Evolutionary conservation across 768 basidiomycete genomes (phyloP).

Genomic region (Suillus alpinus): DNA sequence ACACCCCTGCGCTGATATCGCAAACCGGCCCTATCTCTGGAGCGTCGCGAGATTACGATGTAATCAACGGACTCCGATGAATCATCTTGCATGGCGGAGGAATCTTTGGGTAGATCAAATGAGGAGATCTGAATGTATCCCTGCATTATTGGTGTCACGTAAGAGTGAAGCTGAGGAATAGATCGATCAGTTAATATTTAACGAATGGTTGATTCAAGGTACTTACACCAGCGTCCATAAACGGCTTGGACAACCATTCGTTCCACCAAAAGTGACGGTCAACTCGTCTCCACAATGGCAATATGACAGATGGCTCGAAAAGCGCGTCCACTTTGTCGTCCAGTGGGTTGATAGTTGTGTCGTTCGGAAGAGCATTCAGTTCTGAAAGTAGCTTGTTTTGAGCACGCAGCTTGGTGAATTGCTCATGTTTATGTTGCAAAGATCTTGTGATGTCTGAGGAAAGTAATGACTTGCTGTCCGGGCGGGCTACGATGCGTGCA

Average conservation of each 20-base stretch:
- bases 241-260: slow-evolving; percentile 78
- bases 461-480: slow-evolving; percentile 1
- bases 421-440: slow-evolving; percentile 75
- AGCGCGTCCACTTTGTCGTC: slow-evolving; percentile 48
- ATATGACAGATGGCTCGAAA: slow-evolving; percentile 68
- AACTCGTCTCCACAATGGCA: slow-evolving; percentile 90
- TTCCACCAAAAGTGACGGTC: slow-evolving; percentile 98
- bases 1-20: slow-evolving; percentile 94
- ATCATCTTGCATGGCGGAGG: slow-evolving; percentile 35
- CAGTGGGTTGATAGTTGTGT: slow-evolving; percentile 20
- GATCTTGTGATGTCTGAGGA: slow-evolving; percentile 76
- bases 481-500: slow-evolving; percentile 2
- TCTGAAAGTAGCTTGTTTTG: slow-evolving; percentile 60
- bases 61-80: slow-evolving; percentile 59
- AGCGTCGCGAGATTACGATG: slow-evolving; percentile 79
- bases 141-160: slow-evolving; percentile 89
- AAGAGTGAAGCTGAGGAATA: slow-evolving; percentile 64
- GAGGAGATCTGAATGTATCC: slow-evolving; percentile 81
- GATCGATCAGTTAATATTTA: not conserved
- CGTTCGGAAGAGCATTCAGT: slow-evolving; percentile 49
- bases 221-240: slow-evolving; percentile 83
- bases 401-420: slow-evolving; percentile 51
- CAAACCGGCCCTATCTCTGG: slow-evolving; percentile 86
- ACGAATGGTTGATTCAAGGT: slow-evolving; percentile 1
- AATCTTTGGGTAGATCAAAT: slow-evolving; percentile 55